Percentiles rank a stretch among this genome's conserved stretches.
Conservation (phyloP, 176 grass and related monocot genomes). For the Rhynchospora breviuscula region DNA sequence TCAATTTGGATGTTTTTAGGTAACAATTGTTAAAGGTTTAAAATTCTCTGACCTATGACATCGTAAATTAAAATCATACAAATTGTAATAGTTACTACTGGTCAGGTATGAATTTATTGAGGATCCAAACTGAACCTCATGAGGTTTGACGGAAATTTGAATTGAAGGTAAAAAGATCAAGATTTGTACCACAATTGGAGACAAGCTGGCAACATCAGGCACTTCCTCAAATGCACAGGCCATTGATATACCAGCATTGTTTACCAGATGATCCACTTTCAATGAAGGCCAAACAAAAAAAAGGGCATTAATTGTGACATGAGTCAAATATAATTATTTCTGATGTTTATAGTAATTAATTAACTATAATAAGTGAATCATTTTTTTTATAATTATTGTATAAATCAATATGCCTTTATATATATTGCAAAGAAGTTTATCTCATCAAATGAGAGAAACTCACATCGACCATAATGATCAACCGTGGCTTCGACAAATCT, state of each 20-base stretch:
- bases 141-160: too few species aligned
- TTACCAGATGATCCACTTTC: slow-evolving; percentile 68
- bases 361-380: background rate
- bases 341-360: background rate
- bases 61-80: background rate
- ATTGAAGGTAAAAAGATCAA: background rate
- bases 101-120: background rate
- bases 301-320: background rate
- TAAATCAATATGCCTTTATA: background rate
- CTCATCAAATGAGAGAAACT: background rate
- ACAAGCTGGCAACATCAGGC: slow-evolving; percentile 35
- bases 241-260: slow-evolving; percentile 44
- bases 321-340: background rate
- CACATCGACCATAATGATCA: slow-evolving; percentile 41
- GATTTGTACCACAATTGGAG: slow-evolving; percentile 38
- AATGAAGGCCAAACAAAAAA: background rate
- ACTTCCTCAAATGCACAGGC: slow-evolving; percentile 53
- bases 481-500: slow-evolving; percentile 43
- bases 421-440: background rate
- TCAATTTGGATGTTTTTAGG: background rate
- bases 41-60: background rate
- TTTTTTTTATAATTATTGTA: background rate
- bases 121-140: background rate
- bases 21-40: background rate
- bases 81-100: background rate